phyloP scores from a whole-genome alignment of 352 stramenopile genomes.

The Phytophthora nicotianae region DNA sequence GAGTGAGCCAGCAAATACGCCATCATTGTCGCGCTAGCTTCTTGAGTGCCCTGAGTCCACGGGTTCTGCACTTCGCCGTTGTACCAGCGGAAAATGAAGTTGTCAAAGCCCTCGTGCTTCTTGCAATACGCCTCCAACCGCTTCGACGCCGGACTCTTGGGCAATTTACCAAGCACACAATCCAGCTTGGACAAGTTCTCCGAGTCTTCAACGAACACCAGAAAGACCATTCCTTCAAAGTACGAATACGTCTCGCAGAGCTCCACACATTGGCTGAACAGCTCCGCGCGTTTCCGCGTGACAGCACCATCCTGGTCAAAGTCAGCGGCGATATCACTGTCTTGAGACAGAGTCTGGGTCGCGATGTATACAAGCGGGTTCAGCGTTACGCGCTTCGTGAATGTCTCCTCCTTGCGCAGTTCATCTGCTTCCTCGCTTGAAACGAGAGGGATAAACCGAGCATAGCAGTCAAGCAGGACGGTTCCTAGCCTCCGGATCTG shows the following conservation, averaged over 20 bases:
- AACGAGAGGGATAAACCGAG: slow-evolving; percentile 47
- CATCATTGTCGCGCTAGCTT: slow-evolving; percentile 44
- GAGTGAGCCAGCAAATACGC: slow-evolving; percentile 72
- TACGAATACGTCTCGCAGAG: slow-evolving; percentile 77
- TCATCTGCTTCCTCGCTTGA: slow-evolving; percentile 57
- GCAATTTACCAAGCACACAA: slow-evolving; percentile 63
- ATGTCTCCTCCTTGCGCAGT: slow-evolving; percentile 60
- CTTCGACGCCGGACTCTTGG: slow-evolving; percentile 58
- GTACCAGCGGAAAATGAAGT: slow-evolving; percentile 83
- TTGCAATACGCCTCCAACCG: slow-evolving; percentile 73
- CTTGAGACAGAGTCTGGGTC: slow-evolving; percentile 37
- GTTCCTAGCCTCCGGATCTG: slow-evolving; percentile 65
- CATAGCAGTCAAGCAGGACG: slow-evolving; percentile 61
- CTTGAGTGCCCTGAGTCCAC: slow-evolving; percentile 44
- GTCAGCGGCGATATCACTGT: slow-evolving; percentile 28
- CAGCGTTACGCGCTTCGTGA: slow-evolving; percentile 63
- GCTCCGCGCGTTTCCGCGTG: slow-evolving; percentile 51
- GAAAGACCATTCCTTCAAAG: slow-evolving; percentile 84
- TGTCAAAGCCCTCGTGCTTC: slow-evolving; percentile 54
- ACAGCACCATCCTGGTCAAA: slow-evolving; percentile 39
- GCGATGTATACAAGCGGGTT: slow-evolving; percentile 80
- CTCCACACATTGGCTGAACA: slow-evolving; percentile 63
- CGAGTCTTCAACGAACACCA: slow-evolving; percentile 67
- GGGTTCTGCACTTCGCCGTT: slow-evolving; percentile 73
- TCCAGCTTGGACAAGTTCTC: slow-evolving; percentile 68